phyloP scores from a whole-genome alignment of 139 green algal species.

The Diplosphaera chodatii region DNA sequence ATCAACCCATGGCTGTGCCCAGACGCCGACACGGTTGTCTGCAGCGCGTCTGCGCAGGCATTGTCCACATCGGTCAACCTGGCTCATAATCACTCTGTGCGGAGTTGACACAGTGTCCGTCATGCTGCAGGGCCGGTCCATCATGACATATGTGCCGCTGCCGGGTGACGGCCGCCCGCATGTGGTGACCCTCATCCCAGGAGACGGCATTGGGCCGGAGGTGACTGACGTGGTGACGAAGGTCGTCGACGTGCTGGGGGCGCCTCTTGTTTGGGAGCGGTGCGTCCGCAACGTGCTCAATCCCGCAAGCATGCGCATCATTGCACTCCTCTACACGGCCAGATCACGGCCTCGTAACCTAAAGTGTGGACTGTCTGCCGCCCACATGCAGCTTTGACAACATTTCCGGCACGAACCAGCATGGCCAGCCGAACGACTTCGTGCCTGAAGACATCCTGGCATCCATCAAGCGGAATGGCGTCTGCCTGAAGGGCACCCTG shows the following conservation, averaged over 20 bases:
- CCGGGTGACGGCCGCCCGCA: slow-evolving; percentile 13
- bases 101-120: no score
- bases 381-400: slow-evolving; percentile 33
- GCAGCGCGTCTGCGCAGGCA: no score
- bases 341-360: no score
- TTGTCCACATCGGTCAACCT: no score
- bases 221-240: slow-evolving; percentile 41
- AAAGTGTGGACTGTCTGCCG: no score
- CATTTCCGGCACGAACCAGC: slow-evolving; percentile 3
- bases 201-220: slow-evolving; percentile 87
- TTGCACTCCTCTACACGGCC: no score
- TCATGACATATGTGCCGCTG: slow-evolving; percentile 23
- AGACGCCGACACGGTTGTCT: no score
- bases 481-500: slow-evolving; percentile 29
- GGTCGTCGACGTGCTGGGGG: slow-evolving; percentile 37
- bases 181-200: slow-evolving; percentile 40
- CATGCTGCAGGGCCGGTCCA: slow-evolving; percentile 10
- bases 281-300: no score
- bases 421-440: slow-evolving; percentile 5
- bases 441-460: slow-evolving; percentile 15
- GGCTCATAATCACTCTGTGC: no score
- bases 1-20: no score
- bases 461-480: slow-evolving; percentile 17
- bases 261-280: slow-evolving; percentile 21
- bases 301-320: no score